These are phyloP conservation scores for Trypanosoma vivax DNA, from an alignment of 208 protist genomes.

Conservation along the genomic window DNA sequence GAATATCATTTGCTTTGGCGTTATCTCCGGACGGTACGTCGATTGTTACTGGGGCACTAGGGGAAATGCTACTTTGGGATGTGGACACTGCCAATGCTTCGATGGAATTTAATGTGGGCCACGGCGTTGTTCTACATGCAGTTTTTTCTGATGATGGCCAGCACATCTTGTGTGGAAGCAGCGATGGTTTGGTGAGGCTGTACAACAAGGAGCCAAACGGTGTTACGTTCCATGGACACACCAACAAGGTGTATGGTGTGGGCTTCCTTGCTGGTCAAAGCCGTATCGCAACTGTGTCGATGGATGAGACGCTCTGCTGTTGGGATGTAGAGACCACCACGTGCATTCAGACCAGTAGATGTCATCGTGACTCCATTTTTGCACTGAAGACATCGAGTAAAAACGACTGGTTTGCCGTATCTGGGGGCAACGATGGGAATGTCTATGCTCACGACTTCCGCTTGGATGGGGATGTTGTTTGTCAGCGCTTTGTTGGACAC, in stretches of 20 bases:
- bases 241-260: conserved; percentile 50
- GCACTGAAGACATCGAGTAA: conserved; percentile 28
- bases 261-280: conserved; percentile 28
- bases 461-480: conserved; percentile 22
- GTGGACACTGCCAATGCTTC: conserved; percentile 12
- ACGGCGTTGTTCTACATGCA: conserved; percentile 15
- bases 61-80: conserved; percentile 25
- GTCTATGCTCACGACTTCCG: conserved; percentile 70
- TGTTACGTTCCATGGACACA: conserved; percentile 33
- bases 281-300: conserved; percentile 36
- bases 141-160: conserved; percentile 12
- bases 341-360: conserved; percentile 23
- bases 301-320: conserved; percentile 44
- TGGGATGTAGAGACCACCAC: conserved; percentile 47
- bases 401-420: conserved; percentile 34
- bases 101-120: conserved; percentile 10
- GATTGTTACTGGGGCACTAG: conserved; percentile 11
- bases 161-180: conserved; percentile 20
- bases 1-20: background rate
- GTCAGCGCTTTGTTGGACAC: conserved; percentile 39
- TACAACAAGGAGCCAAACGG: conserved; percentile 1
- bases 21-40: conserved; percentile 13
- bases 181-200: conserved; percentile 15
- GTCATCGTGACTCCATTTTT: conserved; percentile 55
- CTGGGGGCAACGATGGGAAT: conserved; percentile 40